These are phyloP conservation scores for Xylaria sp. DNA, from an alignment of 2,329 filamentous ascomycete species.

Conservation along the genomic window DNA sequence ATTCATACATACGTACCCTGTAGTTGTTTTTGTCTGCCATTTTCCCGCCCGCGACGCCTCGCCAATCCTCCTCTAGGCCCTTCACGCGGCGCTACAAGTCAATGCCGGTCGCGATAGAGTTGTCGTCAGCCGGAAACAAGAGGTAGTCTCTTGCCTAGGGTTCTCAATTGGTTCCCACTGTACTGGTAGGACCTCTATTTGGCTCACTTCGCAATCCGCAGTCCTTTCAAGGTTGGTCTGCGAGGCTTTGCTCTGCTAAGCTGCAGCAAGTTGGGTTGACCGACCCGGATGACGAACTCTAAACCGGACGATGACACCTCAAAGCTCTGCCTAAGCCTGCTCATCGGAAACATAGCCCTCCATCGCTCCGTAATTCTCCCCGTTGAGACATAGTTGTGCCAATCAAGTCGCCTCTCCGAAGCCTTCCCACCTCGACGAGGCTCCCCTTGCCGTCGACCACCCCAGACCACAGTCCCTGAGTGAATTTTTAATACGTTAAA, in stretches of 20 bases:
- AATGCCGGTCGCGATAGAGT: constrained; percentile 18
- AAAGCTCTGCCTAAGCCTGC: constrained; percentile 1
- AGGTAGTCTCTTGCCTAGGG: constrained; percentile 1
- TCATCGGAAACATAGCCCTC: not conserved
- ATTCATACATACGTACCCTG: constrained; percentile 26
- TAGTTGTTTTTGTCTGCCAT: constrained; percentile 37
- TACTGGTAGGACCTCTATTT: not conserved
- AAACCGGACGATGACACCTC: constrained; percentile 9
- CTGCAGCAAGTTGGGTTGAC: not conserved
- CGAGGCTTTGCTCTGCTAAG: constrained; percentile 5
- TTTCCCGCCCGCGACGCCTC: constrained; percentile 7
- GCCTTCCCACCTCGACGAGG: not conserved
- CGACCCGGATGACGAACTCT: constrained; percentile 10
- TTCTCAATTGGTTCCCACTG: constrained; percentile 17
- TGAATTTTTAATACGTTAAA: constrained; percentile 19
- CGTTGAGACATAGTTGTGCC: constrained; percentile 18
- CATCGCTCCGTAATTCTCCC: not conserved
- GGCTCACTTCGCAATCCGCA: not conserved
- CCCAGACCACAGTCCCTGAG: constrained; percentile 11
- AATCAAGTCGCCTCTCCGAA: constrained; percentile 6
- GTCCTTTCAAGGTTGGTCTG: constrained; percentile 1
- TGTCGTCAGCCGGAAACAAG: constrained; percentile 13
- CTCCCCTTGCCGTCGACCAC: constrained; percentile 14
- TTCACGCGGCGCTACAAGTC: constrained; percentile 27
- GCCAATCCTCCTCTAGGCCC: constrained; percentile 30